Base-by-base conservation (phyloP, 1,284 basidiomycete genomes). In the Mycena citricolor region DNA sequence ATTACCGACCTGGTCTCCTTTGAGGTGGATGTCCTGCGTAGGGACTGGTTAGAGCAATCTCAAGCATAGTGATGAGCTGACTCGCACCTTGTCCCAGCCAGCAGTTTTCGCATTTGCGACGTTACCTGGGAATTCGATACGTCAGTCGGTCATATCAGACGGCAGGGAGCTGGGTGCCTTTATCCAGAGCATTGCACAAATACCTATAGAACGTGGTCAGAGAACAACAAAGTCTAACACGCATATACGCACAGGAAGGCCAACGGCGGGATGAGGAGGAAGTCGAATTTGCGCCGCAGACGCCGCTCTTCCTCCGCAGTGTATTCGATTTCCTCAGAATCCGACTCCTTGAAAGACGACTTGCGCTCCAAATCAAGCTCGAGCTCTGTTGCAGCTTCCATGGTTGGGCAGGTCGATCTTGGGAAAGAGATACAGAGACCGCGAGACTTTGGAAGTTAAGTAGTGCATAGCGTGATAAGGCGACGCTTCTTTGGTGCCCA, bases 91-190 rank as follows among this genome's bases (percentile, higher is more conserved):
- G 54, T 71, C 68, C 63, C 73, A 68, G 5, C 71, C 70, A 36
- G 70, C 74, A 1, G 74, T 75, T 51, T 76, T 73, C 14, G 76
- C 76, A 57, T 79, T 78, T 5, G 70, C 74, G 12, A 78, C 70
- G 51, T 77, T 78, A 6, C 51, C 44, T 52, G n/a, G 11, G 13
- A 20, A 13, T 2, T 14, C 11, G 11, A 36, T 24, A 25, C 17
- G 16, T 4, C 32, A n/a, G 1, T n/a, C n/a, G n/a, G n/a, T n/a
- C n/a, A 5, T 8, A 31, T 14, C 14, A 13, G 17, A 28, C 23
- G 2, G 4, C 24, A 22, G 8, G 12, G 22, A 12, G 14, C 1
- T 12, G n/a, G 16, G 7, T 39, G 39, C 74, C 73, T 60, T 75
- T 75, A 56, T 77, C 76, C 32, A 79, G 59, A 11, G 75, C 74